phyloP scores from a whole-genome alignment of 345 rosid species.

The Linum tenue region DNA sequence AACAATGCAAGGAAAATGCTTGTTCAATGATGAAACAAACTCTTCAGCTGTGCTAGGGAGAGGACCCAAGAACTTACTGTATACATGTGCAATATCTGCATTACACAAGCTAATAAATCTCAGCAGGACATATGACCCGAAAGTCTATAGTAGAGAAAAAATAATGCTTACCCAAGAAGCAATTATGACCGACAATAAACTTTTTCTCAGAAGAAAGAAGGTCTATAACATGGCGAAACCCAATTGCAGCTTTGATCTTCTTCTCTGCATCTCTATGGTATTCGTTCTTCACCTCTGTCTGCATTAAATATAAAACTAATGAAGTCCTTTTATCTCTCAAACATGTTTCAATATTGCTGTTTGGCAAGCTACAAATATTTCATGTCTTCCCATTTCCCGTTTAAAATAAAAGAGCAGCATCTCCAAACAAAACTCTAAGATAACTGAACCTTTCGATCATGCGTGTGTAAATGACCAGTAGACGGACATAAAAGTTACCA shows the following conservation, averaged over 20 bases:
- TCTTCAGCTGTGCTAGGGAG: constrained; percentile 72
- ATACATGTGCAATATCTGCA: constrained; percentile 81
- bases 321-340: neutral
- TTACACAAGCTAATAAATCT: constrained; percentile 14
- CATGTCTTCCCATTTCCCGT: neutral
- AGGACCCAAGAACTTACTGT: constrained; percentile 72
- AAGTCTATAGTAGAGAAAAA: constrained; percentile 5
- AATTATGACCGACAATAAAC: constrained; percentile 90
- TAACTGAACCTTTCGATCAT: neutral
- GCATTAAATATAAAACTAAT: constrained; percentile 8
- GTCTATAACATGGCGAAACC: constrained; percentile 88
- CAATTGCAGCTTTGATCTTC: constrained; percentile 57
- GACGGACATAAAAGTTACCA: constrained; percentile 37
- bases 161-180: constrained; percentile 61
- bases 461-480: neutral
- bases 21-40: constrained; percentile 48
- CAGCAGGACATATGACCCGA: constrained; percentile 12
- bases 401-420: neutral
- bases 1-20: constrained; percentile 55
- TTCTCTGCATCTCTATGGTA: constrained; percentile 35
- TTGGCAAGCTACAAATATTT: neutral
- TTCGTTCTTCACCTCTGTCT: constrained; percentile 73
- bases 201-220: constrained; percentile 70
- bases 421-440: neutral
- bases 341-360: neutral